phyloP scores from a whole-genome alignment of 83 land plant species.

The Diphasiastrum complanatum region DNA sequence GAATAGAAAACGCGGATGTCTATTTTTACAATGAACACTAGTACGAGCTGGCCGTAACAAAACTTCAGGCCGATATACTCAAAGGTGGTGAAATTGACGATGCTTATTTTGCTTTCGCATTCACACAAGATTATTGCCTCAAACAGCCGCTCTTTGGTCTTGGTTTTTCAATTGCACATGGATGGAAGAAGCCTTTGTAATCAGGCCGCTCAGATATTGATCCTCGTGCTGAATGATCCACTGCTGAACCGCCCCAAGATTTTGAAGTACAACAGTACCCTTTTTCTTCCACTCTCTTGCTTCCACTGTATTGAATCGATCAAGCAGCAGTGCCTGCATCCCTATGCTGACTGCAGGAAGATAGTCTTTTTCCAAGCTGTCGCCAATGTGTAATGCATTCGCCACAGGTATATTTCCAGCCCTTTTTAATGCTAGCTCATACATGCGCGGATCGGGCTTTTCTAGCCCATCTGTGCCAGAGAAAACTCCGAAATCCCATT shows the following conservation, averaged over 20 bases:
- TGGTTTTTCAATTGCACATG: no score
- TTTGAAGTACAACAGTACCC: slow-evolving; percentile 67
- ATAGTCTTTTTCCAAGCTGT: slow-evolving; percentile 80
- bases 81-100: no score
- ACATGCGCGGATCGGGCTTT: slow-evolving; percentile 75
- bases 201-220: no score
- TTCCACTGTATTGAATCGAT: slow-evolving; percentile 64
- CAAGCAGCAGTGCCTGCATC: slow-evolving; percentile 72
- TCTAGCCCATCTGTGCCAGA: slow-evolving; percentile 89
- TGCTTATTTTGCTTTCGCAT: no score
- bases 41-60: no score
- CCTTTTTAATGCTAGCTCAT: slow-evolving; percentile 63
- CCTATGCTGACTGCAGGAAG: slow-evolving; percentile 62
- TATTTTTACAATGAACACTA: no score
- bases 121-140: no score
- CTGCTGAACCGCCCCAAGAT: slow-evolving; percentile 46
- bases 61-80: no score
- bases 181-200: no score
- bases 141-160: no score
- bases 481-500: slow-evolving; percentile 95
- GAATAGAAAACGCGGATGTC: no score
- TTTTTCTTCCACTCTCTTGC: slow-evolving; percentile 55
- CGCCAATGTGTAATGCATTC: slow-evolving; percentile 72
- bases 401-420: slow-evolving; percentile 65
- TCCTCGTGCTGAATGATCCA: no score